Evolutionary conservation across 345 rosid genomes (phyloP), one percentile per base, ranked within the genome.

Genomic region (Sisymbrium altissimum): DNA sequence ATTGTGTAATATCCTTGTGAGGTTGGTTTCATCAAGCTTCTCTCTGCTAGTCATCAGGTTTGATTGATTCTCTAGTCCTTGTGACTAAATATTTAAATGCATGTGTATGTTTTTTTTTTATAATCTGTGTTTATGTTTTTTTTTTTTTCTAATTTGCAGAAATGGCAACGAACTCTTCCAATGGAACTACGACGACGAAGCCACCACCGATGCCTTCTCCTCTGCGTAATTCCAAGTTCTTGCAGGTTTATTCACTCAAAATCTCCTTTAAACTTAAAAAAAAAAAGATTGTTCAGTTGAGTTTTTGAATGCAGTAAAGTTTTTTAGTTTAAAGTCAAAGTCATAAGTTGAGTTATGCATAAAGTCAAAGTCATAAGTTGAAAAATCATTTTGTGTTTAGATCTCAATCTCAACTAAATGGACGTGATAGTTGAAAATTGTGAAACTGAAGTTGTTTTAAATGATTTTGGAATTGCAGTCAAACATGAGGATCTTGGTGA

Each of bases 161-260:
- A 59, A 91, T 85, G 93, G 89, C 93, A 3, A 76, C 74, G 2
- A 75, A 78, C 58, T 71, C 78, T 64, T 72, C 89, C 0, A 84
- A 86, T 35, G 96, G 93, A 7, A 70, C 86, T 15, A 48, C 86
- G 17, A 59, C 87, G 21, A 52, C 35, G 33, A 94, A 94, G 81
- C 77, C 88, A 29, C 97, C 97, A 33, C 98, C 97, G n/a, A 35
- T 68, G 73, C 97, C 99, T 29, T 92, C 99, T 44, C 97, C 99
- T 46, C 73, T 94, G 80, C 83, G 98, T 27, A 77, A 78, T 73
- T 94, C 97, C 73, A 92, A 92, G 74, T 94, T 94, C 73, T 88
- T 79, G 73, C 97, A 94, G 96, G 98, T 87, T 56, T 29, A 3
- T 44, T 70, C 23, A 50, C 44, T 46, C 68, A 58, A 67, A 35